Conservation (phyloP, 2,329 filamentous ascomycete species). For the Camptophora hylomeconis region DNA sequence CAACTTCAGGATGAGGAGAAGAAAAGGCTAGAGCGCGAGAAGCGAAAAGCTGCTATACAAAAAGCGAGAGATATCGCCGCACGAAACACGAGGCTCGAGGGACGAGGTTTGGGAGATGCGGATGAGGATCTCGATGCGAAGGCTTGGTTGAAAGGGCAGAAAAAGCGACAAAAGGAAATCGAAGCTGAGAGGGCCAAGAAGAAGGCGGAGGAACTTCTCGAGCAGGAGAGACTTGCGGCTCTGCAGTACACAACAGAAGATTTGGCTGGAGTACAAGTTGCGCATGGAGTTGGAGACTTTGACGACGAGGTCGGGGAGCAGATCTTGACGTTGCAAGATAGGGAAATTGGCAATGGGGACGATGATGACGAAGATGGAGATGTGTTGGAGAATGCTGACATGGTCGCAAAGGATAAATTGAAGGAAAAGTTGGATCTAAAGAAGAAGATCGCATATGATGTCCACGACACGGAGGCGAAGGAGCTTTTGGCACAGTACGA, state of each 20-base stretch:
- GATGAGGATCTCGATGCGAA: constrained; percentile 62
- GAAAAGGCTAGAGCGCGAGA: constrained; percentile 52
- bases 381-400: constrained; percentile 47
- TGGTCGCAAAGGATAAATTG: constrained; percentile 29
- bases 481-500: constrained; percentile 84
- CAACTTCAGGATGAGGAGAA: constrained; percentile 57
- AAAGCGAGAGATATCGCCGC: constrained; percentile 76
- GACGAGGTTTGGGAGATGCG: constrained; percentile 68
- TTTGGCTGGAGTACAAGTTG: constrained; percentile 80
- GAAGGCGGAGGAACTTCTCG: constrained; percentile 63
- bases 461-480: constrained; percentile 56
- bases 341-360: constrained; percentile 50
- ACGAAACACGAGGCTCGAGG: constrained; percentile 62
- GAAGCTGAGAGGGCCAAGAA: constrained; percentile 56
- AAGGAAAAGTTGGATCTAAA: constrained; percentile 67
- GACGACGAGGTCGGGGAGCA: constrained; percentile 56
- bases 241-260: constrained; percentile 77
- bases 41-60: constrained; percentile 69
- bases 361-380: constrained; percentile 78
- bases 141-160: constrained; percentile 76
- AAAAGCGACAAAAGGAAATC: constrained; percentile 89
- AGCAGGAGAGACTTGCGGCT: constrained; percentile 54
- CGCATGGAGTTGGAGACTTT: constrained; percentile 71
- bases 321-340: constrained; percentile 87
- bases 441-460: constrained; percentile 93